These are phyloP conservation scores for Globisporangium recalcitrans DNA, from an alignment of 352 stramenopile genomes.

Conservation along the genomic window DNA sequence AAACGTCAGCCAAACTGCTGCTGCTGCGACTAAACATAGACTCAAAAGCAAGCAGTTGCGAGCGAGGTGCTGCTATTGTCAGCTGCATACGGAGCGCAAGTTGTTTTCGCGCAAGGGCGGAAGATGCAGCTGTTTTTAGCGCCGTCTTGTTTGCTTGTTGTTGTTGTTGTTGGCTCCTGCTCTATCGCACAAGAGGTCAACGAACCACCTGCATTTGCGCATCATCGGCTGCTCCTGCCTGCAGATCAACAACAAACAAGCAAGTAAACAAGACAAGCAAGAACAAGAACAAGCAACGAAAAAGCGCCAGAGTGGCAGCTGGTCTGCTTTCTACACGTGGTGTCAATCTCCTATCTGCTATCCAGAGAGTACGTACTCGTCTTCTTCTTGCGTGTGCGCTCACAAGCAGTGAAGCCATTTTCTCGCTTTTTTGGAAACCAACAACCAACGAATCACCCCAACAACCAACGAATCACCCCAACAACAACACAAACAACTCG, in stretches of 20 bases:
- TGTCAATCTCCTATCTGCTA: not conserved
- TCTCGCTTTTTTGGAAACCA: not conserved
- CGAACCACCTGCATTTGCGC: slow-evolving; percentile 10
- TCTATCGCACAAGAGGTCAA: slow-evolving; percentile 7
- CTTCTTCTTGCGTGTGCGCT: not conserved
- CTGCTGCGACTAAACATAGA: not conserved
- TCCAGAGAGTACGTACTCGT: slow-evolving; percentile 6
- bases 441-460: not conserved
- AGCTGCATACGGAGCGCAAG: slow-evolving; percentile 1
- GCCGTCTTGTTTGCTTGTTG: not conserved
- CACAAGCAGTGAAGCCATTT: slow-evolving; percentile 17
- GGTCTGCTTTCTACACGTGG: slow-evolving; percentile 4
- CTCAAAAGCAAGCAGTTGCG: not conserved
- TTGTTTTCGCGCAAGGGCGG: not conserved
- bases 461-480: too few species aligned
- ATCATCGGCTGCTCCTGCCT: too few species aligned
- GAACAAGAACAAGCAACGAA: not conserved
- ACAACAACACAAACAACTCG: not conserved
- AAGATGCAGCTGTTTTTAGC: slow-evolving; percentile 11
- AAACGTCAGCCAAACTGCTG: too few species aligned
- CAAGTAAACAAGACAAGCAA: slow-evolving; percentile 3
- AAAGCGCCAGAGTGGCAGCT: slow-evolving; percentile 5
- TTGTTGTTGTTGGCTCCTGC: not conserved
- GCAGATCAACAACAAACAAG: slow-evolving; percentile 6
- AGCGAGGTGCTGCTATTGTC: not conserved